Base-by-base conservation (phyloP, 495 filamentous ascomycete genomes). In the Cercophora sp. region DNA sequence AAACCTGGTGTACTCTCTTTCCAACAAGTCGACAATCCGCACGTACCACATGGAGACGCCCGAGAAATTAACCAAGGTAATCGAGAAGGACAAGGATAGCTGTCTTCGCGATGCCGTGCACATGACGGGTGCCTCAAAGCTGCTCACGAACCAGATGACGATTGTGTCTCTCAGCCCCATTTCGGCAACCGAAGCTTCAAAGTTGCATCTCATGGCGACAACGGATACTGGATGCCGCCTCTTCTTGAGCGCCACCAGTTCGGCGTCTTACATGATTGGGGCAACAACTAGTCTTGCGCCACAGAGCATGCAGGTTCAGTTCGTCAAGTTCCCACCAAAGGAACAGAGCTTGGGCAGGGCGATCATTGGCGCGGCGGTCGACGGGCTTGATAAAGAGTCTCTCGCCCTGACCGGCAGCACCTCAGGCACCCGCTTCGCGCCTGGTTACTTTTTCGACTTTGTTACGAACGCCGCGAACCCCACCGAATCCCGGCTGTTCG, bases 231-330 rank as follows among this genome's bases (percentile, higher is more conserved):
- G 93, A 9, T 95, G 89, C 63, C 85, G 93, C 15, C 80, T 99
- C 18, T 96, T 90, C 62, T 75, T 97, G 48, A 96, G 90, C 61
- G 90, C 92, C 5, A 95, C 92, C 1, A 85, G 85, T 34, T 80
- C 88, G 5, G 85, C 85, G 41, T 84, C 81, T 29, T 85, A 83
- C 51, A 86, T 84, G 66, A 73, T 76, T 5, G 72, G 79, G 13
- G 55, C 55, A 10, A 72, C 80, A 22, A 76, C 83, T 19, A 69
- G 68, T 36, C 78, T 73, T 50, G 82, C 90, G 0, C 92, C 94
- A 3, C 92, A 86, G 43, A 96, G 89, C 70, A 96, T 99, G 91
- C 91, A 96, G 65, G 83, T 96, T 18, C 88, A 94, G 56, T 91
- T 92, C 60, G 85, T 97, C 65, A 94, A 91, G 60, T 95, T 96